A percentile compares a stretch with the other conserved stretches of the same genome.
These are phyloP conservation scores for Silene noctiflora DNA, from an alignment of 179 eudicot species.

Conservation along the genomic window DNA sequence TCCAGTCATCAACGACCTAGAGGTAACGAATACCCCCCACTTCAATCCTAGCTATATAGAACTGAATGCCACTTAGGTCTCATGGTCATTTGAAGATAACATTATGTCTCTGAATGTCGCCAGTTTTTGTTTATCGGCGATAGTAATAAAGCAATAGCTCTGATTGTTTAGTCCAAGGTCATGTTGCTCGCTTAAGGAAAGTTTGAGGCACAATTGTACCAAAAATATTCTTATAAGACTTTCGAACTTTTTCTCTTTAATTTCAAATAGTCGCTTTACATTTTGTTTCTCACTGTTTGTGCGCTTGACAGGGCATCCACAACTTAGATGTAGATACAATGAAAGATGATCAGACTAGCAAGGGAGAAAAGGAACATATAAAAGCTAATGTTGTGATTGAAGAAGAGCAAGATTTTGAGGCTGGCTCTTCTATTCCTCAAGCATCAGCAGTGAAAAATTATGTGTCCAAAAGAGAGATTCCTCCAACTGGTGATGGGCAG, in stretches of 20 bases:
- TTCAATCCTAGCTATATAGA: neutral
- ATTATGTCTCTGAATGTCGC: too few relatives aligned
- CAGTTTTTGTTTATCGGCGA: too few relatives aligned
- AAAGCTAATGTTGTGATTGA: conserved; percentile 24
- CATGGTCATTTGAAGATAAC: too few relatives aligned
- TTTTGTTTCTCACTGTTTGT: neutral
- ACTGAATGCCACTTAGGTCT: neutral
- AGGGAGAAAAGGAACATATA: conserved; percentile 20
- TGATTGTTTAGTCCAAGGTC: neutral
- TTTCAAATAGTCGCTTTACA: neutral
- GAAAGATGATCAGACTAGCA: conserved; percentile 28
- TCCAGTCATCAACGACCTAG: conserved; percentile 36
- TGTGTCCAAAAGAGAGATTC: conserved; percentile 47
- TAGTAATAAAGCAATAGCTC: neutral
- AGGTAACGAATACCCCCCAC: conserved; percentile 35
- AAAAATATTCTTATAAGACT: neutral
- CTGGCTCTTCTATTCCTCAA: conserved; percentile 29
- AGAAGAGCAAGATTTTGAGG: conserved; percentile 25
- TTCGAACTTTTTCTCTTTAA: neutral
- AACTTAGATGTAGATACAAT: conserved; percentile 34
- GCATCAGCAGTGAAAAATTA: conserved; percentile 28
- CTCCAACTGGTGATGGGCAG: conserved; percentile 82
- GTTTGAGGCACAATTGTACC: neutral
- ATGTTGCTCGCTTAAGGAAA: neutral
- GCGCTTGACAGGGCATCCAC: conserved; percentile 37